Conservation (phyloP, 257 asterid genomes). For the Solanum chmielewskii region DNA sequence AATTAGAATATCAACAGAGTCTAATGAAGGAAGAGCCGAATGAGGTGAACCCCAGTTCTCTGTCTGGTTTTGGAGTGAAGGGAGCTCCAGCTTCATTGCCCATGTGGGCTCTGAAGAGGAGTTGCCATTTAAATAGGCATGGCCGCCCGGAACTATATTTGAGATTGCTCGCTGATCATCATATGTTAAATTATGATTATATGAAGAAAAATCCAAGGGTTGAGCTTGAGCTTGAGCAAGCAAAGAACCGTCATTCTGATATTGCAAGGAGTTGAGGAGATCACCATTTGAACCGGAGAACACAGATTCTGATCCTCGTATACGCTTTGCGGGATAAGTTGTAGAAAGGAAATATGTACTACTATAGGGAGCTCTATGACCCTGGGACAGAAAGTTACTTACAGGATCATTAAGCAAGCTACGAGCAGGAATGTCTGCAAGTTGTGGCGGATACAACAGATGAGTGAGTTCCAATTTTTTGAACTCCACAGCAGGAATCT, state of each 20-base stretch:
- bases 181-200: conserved; percentile 13
- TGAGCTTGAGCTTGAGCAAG: conserved; percentile 4
- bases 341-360: conserved; percentile 11
- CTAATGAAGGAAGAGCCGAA: conserved; percentile 33
- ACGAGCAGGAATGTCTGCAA: conserved; percentile 10
- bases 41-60: conserved; percentile 38
- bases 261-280: conserved; percentile 11
- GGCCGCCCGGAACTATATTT: conserved; percentile 26
- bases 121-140: conserved; percentile 29
- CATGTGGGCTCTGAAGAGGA: conserved; percentile 26
- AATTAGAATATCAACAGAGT: conserved; percentile 28
- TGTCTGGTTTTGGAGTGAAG: conserved; percentile 61
- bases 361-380: conserved; percentile 6
- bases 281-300: conserved; percentile 11
- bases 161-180: conserved; percentile 8
- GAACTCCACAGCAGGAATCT: conserved; percentile 33
- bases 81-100: conserved; percentile 56
- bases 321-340: conserved; percentile 33
- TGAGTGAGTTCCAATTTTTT: conserved; percentile 17
- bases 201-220: conserved; percentile 16
- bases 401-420: conserved; percentile 19
- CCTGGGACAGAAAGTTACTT: conserved; percentile 17
- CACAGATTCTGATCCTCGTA: conserved; percentile 19
- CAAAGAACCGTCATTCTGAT: conserved; percentile 18
- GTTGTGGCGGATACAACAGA: conserved; percentile 9